Conservation (phyloP, 129 eudicot genomes). For the Saussurea involucrata region DNA sequence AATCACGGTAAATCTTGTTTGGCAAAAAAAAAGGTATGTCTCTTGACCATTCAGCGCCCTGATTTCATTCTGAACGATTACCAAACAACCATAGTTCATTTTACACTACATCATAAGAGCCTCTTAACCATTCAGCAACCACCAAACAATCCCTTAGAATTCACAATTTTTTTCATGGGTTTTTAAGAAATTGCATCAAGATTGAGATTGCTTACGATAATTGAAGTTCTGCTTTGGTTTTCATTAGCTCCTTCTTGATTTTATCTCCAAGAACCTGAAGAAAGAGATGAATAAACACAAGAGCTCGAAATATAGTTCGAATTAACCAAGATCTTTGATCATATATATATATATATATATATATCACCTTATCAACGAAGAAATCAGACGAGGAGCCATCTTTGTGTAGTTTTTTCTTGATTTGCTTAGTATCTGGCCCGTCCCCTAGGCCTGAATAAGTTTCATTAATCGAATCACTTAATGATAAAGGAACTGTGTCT, state of each 20-base stretch:
- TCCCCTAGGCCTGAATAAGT: constrained; percentile 33
- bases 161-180: not conserved
- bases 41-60: no score
- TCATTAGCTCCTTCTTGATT: constrained; percentile 60
- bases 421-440: constrained; percentile 50
- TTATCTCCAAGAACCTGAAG: constrained; percentile 69
- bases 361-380: constrained; percentile 62
- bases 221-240: constrained; percentile 63
- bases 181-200: constrained; percentile 7
- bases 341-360: no score
- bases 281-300: constrained; percentile 1
- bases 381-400: constrained; percentile 68
- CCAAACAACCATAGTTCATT: no score
- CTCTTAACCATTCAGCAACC: no score
- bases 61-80: no score
- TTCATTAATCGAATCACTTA: constrained; percentile 44
- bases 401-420: constrained; percentile 58
- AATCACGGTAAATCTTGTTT: no score
- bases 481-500: constrained; percentile 70
- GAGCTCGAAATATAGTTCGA: not conserved
- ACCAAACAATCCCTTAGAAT: no score
- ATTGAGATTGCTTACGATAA: constrained; percentile 51
- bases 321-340: not conserved
- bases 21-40: no score
- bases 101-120: no score